Evolutionary conservation across 176 grass and related monocot species (phyloP), one percentile per base, ranked within the genome.

Genomic region (Sorghum bicolor): DNA sequence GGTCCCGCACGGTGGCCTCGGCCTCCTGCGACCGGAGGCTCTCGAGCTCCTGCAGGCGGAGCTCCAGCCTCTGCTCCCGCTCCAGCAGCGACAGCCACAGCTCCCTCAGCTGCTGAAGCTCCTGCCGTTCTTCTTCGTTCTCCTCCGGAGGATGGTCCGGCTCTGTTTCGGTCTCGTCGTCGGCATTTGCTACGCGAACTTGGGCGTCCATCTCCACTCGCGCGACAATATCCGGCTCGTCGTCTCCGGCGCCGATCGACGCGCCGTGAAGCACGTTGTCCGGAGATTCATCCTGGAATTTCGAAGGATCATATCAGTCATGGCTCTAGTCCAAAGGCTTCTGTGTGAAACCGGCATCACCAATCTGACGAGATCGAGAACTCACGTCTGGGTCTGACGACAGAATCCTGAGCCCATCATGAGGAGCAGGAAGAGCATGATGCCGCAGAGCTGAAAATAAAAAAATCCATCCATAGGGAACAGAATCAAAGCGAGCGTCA

Each of bases 31-130:
- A 91, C 29, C 79, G 82, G 31, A 91, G 83, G 69, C 66, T 81
- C 44, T 92, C 86, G 3, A 92, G 92, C 67, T 96, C 96, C 74
- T 84, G 74, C 80, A 87, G 83, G 65, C 90, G 83, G 19, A 91
- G 79, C 85, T 98, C 91, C 44, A 93, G 82, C 78, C 29, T 19
- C 70, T 86, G 79, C 37, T 93, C 91, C 52, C 83, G 92, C 80
- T 98, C 89, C 47, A 84, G 57, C 34, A 95, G 82, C 2, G 85
- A 89, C 52, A 92, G 77, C 75, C 84, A 90, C 72, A 93, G 70
- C 64, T 87, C 70, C 64, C 81, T 57, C 33, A 98, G 77, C 57
- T 64, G 72, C 29, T 62, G 37, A 5, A 70, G 55, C 77, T 93
- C 95, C 12, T 77, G 63, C n/a, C 75, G 58, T 10, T 66, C 48